Evolutionary conservation across 441 rosid species (phyloP).

Genomic region (Isatis lusitanica): DNA sequence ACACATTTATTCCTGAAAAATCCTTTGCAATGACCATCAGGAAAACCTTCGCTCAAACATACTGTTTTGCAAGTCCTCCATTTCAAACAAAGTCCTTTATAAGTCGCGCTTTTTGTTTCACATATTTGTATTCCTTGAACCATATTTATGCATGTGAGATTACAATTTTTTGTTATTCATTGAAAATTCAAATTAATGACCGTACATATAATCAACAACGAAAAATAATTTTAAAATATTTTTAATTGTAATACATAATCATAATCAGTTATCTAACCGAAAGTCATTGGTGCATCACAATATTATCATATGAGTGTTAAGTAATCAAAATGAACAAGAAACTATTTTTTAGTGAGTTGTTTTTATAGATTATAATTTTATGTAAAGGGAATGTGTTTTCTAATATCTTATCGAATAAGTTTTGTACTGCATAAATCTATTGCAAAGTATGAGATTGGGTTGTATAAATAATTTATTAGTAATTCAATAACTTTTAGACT

Average conservation of each 20-base stretch:
- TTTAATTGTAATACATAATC: neutral
- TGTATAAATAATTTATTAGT: neutral
- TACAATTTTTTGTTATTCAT: neutral
- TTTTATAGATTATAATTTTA: too few relatives aligned
- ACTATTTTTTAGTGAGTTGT: too few relatives aligned
- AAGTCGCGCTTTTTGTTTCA: slow-evolving; percentile 1
- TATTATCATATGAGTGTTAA: too few relatives aligned
- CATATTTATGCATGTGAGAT: neutral
- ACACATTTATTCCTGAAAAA: neutral
- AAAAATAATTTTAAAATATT: neutral
- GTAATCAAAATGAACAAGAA: too few relatives aligned
- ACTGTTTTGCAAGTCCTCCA: neutral
- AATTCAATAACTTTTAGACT: neutral
- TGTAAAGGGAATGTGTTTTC: too few relatives aligned
- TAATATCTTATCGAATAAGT: neutral
- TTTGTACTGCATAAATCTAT: neutral
- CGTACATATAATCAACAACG: neutral
- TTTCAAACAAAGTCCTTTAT: neutral
- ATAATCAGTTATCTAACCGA: too few relatives aligned
- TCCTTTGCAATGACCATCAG: slow-evolving; percentile 17
- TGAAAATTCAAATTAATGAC: neutral
- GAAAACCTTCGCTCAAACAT: slow-evolving; percentile 13
- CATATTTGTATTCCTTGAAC: slow-evolving; percentile 18
- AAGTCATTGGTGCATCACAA: too few relatives aligned
- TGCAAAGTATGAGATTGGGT: neutral